phyloP scores from a whole-genome alignment of 352 stramenopile species.

The Sclerospora graminicola region DNA sequence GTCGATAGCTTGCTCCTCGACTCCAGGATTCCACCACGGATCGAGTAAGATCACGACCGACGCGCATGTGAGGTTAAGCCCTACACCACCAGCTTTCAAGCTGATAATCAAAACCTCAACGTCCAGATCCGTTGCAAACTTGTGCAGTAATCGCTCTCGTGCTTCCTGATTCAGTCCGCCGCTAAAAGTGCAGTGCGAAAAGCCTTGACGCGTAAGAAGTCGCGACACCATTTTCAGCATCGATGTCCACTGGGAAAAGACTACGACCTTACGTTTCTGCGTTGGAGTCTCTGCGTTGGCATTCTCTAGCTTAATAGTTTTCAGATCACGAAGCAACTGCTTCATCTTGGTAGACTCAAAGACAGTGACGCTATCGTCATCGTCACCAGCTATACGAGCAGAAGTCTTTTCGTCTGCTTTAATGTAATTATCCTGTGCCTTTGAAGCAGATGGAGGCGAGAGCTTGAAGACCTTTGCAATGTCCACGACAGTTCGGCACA shows the following conservation, averaged over 20 bases:
- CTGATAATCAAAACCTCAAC: constrained; percentile 81
- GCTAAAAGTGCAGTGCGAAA: constrained; percentile 60
- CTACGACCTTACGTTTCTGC: constrained; percentile 69
- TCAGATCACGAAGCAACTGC: constrained; percentile 54
- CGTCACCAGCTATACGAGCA: background rate
- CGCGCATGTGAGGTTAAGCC: constrained; percentile 86
- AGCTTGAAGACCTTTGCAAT: constrained; percentile 49
- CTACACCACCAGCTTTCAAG: constrained; percentile 82
- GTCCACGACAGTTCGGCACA: constrained; percentile 62
- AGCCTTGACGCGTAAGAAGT: constrained; percentile 37
- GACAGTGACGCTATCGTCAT: constrained; percentile 13
- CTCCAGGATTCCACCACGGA: constrained; percentile 90
- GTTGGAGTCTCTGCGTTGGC: constrained; percentile 5
- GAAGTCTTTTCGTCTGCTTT: background rate
- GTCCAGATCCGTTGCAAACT: constrained; percentile 45
- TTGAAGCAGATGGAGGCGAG: constrained; percentile 12
- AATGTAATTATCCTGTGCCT: constrained; percentile 2
- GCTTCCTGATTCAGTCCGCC: constrained; percentile 57
- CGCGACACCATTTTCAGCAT: constrained; percentile 80
- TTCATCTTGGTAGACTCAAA: constrained; percentile 67
- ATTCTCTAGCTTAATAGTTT: constrained; percentile 48
- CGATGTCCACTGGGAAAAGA: constrained; percentile 87
- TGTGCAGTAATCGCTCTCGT: constrained; percentile 54
- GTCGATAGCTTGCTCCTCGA: constrained; percentile 93
- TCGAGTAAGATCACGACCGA: constrained; percentile 86